Evolutionary conservation across 805 yeast genomes (phyloP).

Genomic region (Metschnikowia kunwiensis): DNA sequence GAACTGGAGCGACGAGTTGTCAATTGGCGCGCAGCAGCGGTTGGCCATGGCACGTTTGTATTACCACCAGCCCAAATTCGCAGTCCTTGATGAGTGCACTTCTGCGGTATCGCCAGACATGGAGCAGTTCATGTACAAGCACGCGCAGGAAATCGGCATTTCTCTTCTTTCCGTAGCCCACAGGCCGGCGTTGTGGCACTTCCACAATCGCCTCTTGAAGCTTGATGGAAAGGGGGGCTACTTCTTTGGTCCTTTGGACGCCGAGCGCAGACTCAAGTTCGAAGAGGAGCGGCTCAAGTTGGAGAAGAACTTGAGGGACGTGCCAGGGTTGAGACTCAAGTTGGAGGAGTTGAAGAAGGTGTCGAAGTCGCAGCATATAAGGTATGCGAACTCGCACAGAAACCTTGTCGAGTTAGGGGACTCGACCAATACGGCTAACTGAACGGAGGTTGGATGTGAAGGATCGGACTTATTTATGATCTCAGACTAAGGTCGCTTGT

Average conservation of each 20-base stretch:
- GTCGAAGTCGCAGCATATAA: conserved; percentile 40
- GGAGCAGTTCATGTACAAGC: conserved; percentile 84
- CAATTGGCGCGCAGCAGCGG: conserved; percentile 90
- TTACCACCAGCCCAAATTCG: conserved; percentile 88
- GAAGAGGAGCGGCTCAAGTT: conserved; percentile 75
- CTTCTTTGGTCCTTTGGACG: conserved; percentile 59
- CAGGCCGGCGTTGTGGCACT: conserved; percentile 88
- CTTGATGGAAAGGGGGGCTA: conserved; percentile 84
- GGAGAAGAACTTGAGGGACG: conserved; percentile 68
- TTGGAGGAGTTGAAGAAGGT: conserved; percentile 61
- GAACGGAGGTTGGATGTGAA: no score
- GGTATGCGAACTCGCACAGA: conserved; percentile 29
- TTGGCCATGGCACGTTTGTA: conserved; percentile 90
- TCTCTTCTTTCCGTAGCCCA: conserved; percentile 89
- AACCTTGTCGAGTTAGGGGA: conserved; percentile 24
- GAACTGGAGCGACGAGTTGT: conserved; percentile 86
- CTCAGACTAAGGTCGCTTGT: no score
- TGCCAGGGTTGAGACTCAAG: conserved; percentile 63
- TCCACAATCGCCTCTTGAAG: conserved; percentile 77
- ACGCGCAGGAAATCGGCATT: conserved; percentile 75
- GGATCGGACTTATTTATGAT: no score
- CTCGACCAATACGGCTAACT: no score
- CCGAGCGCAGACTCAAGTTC: conserved; percentile 64
- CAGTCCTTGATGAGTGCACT: conserved; percentile 93
- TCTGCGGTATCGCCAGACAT: conserved; percentile 88